Base-by-base conservation (phyloP, 2,329 filamentous ascomycete species). In the Phyllosticta citrichinensis region DNA sequence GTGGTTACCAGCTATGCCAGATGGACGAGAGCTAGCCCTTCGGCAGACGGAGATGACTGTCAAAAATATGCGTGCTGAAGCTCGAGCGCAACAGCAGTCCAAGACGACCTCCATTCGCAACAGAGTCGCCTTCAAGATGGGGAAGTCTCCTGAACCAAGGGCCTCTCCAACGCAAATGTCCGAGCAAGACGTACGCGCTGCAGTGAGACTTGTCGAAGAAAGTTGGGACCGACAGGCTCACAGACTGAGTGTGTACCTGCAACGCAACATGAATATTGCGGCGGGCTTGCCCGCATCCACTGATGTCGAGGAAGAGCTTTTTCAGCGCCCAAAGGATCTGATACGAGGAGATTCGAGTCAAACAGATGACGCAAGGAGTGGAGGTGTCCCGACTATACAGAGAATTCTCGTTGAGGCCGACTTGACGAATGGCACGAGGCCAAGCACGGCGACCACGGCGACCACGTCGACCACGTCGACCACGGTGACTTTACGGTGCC, bases 1-100 rank as follows among this genome's bases (percentile, higher is more conserved):
- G 14, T 81, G 81, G 65, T 77, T 89, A 35, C 85, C 87, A 5
- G 75, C 74, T 10, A 86, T 89, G 82, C 77, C 81, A 40, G 78
- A 82, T 64, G 85, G 87, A 63, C 80, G 86, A 55, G 76, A 79
- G 24, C 78, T 81, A 65, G 83, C 86, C 2, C 79, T 89, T 62
- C 83, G 84, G 63, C 81, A 77, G 64, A 80, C 83, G 2, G 79
- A 81, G 62, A 76, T 80, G 55, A 80, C 84, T 65, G 77, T 83
- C 55, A 81, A 81, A 64, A 76, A 75, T 30, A 76, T 82, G 66
- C 75, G 77, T 57, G 77, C 80, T 40, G 60, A 61, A 19, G 53
- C 33, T 3, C n/a, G 27, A n/a, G 30, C 35, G 35, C 74, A 76
- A 17, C 56, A 62, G 2, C 70, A 66, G 62, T 69, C 60, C 50